Percentiles rank a stretch among this genome's conserved stretches.
phyloP scores from a whole-genome alignment of 495 filamentous ascomycete genomes.

The Penicillium riverlandense region DNA sequence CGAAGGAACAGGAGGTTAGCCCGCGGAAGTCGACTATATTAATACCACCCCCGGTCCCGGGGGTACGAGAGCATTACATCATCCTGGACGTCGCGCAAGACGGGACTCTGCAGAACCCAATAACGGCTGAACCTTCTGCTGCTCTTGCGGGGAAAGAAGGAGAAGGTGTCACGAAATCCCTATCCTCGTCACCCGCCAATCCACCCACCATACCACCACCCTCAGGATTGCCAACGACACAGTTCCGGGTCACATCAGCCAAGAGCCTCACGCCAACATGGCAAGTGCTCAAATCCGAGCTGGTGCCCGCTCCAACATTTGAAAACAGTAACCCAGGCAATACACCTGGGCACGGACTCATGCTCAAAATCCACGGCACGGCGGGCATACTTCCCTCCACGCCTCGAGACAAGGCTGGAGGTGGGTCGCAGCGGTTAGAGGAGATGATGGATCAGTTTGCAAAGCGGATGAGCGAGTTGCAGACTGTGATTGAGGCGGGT shows the following conservation, averaged over 20 bases:
- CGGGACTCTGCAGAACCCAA: neutral
- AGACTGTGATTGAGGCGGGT: slow-evolving; percentile 35
- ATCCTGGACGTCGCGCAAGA: slow-evolving; percentile 34
- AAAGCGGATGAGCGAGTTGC: slow-evolving; percentile 50
- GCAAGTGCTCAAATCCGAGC: slow-evolving; percentile 43
- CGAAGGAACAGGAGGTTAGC: too few species aligned
- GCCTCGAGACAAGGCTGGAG: slow-evolving; percentile 14
- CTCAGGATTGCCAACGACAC: slow-evolving; percentile 16
- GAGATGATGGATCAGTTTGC: slow-evolving; percentile 63
- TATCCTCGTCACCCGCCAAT: slow-evolving; percentile 15
- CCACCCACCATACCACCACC: slow-evolving; percentile 16
- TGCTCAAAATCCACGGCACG: slow-evolving; percentile 62
- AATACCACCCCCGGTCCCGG: slow-evolving; percentile 33
- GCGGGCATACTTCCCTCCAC: slow-evolving; percentile 21
- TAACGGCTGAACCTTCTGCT: slow-evolving; percentile 2
- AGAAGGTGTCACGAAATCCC: slow-evolving; percentile 6
- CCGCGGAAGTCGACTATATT: slow-evolving; percentile 8
- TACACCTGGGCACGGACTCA: slow-evolving; percentile 37
- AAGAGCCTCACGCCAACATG: slow-evolving; percentile 46
- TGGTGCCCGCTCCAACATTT: slow-evolving; percentile 52
- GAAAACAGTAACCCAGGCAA: slow-evolving; percentile 37
- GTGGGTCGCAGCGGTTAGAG: slow-evolving; percentile 31
- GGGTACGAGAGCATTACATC: slow-evolving; percentile 35
- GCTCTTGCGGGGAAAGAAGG: neutral
- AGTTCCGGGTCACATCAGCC: slow-evolving; percentile 37